Conservation (phyloP, 2,329 filamentous ascomycete genomes). For the Fusarium transvaalense region DNA sequence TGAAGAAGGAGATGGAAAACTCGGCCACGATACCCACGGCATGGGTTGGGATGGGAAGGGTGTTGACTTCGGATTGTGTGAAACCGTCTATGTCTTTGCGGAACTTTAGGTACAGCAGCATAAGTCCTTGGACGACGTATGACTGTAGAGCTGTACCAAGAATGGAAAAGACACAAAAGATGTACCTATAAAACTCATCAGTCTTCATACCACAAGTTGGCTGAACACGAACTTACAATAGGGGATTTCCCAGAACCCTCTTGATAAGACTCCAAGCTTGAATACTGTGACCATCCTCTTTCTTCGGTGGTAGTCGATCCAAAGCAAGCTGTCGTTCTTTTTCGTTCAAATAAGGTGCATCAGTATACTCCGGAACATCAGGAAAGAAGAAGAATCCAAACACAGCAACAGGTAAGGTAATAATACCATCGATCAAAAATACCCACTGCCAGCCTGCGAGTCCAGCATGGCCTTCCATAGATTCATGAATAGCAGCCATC, state of each 20-base stretch:
- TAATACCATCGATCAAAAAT: slow-evolving; percentile 41
- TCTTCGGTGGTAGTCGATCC: slow-evolving; percentile 50
- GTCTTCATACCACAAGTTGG: accelerated
- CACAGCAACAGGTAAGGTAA: slow-evolving; percentile 35
- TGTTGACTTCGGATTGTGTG: slow-evolving; percentile 47
- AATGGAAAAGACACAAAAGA: slow-evolving; percentile 50
- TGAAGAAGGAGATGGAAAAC: slow-evolving; percentile 33
- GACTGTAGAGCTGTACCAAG: slow-evolving; percentile 39
- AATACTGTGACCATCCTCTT: slow-evolving; percentile 52
- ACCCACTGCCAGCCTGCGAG: slow-evolving; percentile 63
- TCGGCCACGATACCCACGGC: slow-evolving; percentile 46
- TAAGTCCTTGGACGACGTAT: slow-evolving; percentile 44
- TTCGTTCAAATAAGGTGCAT: slow-evolving; percentile 53
- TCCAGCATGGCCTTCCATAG: slow-evolving; percentile 56
- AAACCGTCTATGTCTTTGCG: slow-evolving; percentile 37
- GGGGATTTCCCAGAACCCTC: slow-evolving; percentile 47
- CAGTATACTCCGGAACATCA: slow-evolving; percentile 52
- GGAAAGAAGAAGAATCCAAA: slow-evolving; percentile 44
- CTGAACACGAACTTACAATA: slow-evolving; percentile 39
- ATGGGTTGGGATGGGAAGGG: slow-evolving; percentile 43
- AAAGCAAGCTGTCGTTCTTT: slow-evolving; percentile 52
- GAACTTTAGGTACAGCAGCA: slow-evolving; percentile 46
- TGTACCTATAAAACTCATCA: background rate
- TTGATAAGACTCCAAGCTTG: slow-evolving; percentile 47
- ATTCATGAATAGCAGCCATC: slow-evolving; percentile 58